Evolutionary conservation across 2,329 filamentous ascomycete genomes (phyloP), one percentile per base, ranked within the genome.

Genomic region (Coniella vitis): DNA sequence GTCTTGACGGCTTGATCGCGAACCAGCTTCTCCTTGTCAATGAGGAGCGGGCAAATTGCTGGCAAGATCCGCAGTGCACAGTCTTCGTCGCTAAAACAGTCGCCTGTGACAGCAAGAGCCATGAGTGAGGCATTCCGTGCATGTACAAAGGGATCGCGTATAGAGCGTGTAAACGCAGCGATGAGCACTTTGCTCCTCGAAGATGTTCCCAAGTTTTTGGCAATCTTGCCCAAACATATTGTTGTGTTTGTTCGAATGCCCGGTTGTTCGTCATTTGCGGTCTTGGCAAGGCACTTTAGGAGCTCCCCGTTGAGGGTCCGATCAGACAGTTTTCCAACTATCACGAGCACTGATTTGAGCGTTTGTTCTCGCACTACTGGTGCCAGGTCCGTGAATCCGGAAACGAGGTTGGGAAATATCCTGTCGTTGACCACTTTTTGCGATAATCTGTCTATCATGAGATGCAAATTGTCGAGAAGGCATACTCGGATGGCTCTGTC

Each of bases 231-330:
- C 1, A 98, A 70, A 63, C 91, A 97, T 48, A 98, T 98, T 1
- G 93, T 98, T 0, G 93, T 98, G 64, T 98, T 98, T 8, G 93
- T 98, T 54, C 93, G 81, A 56, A 98, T 98, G 1, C 93, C 93
- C 1, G 93, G 90, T 61, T 98, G 91, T 59, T 97, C 93, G 55
- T 98, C 93, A 59, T 97, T 98, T 39, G 93, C 90, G 1, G 91
- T 96, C 65, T 95, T 96, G 38, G 93, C 93, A 22, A 98, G 76
- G 61, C 95, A 86, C 58, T 86, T 87, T 19, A 98, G 72, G 10
- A 98, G 75, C 58, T 98, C 93, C 47, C 93, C 91, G 57, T 98
- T 98, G 58, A 97, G 84, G 7, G 87, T 87, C 34, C 93, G 82
- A 60, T 98, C 93, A 1, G 90, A 95, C 0, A 98, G 75, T 67